These are phyloP conservation scores for Periconia macrospinosa DNA, from an alignment of 2,329 filamentous ascomycete genomes.

Conservation along the genomic window DNA sequence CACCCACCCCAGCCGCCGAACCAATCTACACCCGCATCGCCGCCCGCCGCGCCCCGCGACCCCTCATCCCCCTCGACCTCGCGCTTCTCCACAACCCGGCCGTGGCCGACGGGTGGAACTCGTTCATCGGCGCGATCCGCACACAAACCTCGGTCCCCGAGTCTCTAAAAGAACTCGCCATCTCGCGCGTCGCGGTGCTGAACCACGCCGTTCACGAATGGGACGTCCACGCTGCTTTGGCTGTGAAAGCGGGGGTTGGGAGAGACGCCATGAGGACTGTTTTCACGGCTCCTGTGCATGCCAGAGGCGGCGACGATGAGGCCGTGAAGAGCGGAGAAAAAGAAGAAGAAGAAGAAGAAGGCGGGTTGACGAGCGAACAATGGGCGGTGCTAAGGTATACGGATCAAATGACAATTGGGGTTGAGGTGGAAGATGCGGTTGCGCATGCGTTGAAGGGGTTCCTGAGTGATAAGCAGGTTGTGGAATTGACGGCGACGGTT, in stretches of 20 bases:
- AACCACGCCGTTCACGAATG: conserved; percentile 88
- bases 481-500: conserved; percentile 79
- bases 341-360: conserved; percentile 56
- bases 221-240: conserved; percentile 71
- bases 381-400: conserved; percentile 69
- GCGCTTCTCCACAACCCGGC: conserved; percentile 59
- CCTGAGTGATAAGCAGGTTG: conserved; percentile 72
- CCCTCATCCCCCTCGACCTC: conserved; percentile 59
- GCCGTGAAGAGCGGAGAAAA: too few relatives aligned
- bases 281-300: conserved; percentile 25
- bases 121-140: conserved; percentile 61
- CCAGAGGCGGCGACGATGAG: conserved; percentile 21
- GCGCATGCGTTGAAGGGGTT: conserved; percentile 64
- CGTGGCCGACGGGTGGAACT: conserved; percentile 62
- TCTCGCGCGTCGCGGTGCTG: conserved; percentile 78
- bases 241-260: conserved; percentile 63
- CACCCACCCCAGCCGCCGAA: conserved; percentile 49
- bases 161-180: conserved; percentile 71
- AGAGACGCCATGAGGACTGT: conserved; percentile 59
- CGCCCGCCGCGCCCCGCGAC: conserved; percentile 54
- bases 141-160: conserved; percentile 55
- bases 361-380: conserved; percentile 15
- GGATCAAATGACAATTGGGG: conserved; percentile 80
- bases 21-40: conserved; percentile 56
- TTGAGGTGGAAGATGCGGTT: conserved; percentile 68